These are phyloP conservation scores for Phragmites australis DNA, from an alignment of 176 grass and related monocot species.

Conservation along the genomic window DNA sequence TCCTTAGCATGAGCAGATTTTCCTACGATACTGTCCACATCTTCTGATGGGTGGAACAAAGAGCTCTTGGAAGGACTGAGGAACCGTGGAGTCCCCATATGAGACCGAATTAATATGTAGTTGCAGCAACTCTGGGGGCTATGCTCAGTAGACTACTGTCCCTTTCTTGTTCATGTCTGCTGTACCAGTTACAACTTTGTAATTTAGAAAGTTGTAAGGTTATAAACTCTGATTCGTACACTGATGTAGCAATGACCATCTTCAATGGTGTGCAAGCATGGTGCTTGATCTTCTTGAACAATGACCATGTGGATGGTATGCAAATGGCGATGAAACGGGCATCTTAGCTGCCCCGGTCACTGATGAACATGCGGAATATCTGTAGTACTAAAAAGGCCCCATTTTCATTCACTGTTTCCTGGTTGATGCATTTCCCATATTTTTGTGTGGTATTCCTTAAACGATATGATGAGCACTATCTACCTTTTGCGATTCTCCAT, in stretches of 20 bases:
- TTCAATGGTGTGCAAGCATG: neutral
- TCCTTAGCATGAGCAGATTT: slow-evolving; percentile 77
- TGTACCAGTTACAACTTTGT: neutral
- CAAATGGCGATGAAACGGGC: neutral
- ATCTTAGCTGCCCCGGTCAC: neutral
- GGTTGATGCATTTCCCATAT: neutral
- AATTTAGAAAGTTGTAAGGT: neutral
- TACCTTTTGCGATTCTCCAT: neutral
- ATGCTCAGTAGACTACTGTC: neutral
- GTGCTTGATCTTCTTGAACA: neutral
- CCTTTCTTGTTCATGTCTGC: neutral
- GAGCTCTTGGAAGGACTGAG: neutral
- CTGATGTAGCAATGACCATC: neutral
- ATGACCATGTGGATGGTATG: neutral
- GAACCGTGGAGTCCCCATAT: neutral
- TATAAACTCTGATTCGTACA: neutral
- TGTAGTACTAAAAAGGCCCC: neutral
- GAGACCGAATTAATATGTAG: neutral
- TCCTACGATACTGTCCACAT: slow-evolving; percentile 88
- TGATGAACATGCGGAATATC: neutral
- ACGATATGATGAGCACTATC: too few species aligned
- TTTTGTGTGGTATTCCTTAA: too few species aligned
- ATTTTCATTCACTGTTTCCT: neutral
- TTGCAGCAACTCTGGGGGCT: neutral
- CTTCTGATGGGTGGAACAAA: slow-evolving; percentile 63